Evolutionary conservation across 2,329 filamentous ascomycete species (phyloP).

Genomic region (Colletotrichum destructivum): DNA sequence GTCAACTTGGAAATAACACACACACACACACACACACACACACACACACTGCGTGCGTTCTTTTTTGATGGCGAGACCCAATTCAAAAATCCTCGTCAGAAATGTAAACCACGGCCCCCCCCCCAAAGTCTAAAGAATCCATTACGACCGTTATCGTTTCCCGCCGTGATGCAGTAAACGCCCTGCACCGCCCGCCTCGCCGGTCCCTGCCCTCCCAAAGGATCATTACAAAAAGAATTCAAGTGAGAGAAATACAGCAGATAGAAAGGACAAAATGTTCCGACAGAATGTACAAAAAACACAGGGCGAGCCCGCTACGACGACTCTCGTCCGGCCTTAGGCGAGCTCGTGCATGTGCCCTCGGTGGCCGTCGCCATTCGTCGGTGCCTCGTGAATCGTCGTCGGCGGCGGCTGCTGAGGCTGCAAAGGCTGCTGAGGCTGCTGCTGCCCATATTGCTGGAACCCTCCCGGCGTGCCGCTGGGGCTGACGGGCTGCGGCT

Average conservation of each 20-base stretch:
- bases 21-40: background rate
- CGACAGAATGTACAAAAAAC: conserved; percentile 1
- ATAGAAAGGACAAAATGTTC: background rate
- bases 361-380: conserved; percentile 53
- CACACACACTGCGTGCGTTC: background rate
- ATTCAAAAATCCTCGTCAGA: no score
- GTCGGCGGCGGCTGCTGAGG: background rate
- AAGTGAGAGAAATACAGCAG: background rate
- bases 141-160: background rate
- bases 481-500: conserved; percentile 11
- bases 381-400: conserved; percentile 57
- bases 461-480: conserved; percentile 45
- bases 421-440: conserved; percentile 41
- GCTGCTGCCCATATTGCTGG: conserved; percentile 45
- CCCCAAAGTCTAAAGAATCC: background rate
- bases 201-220: no score
- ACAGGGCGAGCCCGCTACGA: background rate
- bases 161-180: background rate
- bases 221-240: background rate
- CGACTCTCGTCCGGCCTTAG: conserved; percentile 39
- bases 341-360: conserved; percentile 60
- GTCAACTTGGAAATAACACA: no score
- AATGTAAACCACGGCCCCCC: background rate
- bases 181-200: background rate
- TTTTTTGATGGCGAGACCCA: background rate